Base-by-base conservation (phyloP, 2,329 filamentous ascomycete species). In the Trichoderma harzianum region DNA sequence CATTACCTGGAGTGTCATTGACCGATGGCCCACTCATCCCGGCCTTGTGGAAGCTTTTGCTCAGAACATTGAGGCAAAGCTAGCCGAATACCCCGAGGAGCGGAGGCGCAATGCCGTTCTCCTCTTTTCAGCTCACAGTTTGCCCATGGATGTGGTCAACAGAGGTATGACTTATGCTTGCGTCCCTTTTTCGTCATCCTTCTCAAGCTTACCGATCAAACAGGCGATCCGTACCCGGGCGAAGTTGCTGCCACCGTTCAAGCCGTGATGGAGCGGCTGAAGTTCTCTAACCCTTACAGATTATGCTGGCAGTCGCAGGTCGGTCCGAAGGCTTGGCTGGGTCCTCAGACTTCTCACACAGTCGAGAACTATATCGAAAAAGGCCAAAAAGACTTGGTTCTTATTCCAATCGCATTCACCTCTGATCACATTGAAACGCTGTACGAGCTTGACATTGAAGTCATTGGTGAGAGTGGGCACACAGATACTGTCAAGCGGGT, bases 401-500 rank as follows among this genome's bases (percentile, higher is more conserved):
- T 99, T 7, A 94, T 99, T 70, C 96, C 96, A 0, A 97, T 99
- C 75, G 96, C 96, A 7, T 99, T 99, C 80, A 99, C 96, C 0
- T 97, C 93, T n/a, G 96, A 99, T 78, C 96, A 99, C 80, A 99
- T 99, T 76, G 96, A 99, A 84, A 99, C 96, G 0, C 86, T 99
- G 1, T 98, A 92, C 80, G 96, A 99, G 82, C 85, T 99, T 67
- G 96, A 99, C 80, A 87, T 93, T 77, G 96, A 99, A 82, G 94
- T 99, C 51, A 98, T 99, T 78, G 92, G 93, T 72, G 95, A 97
- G 81, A 93, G 89, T 1, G 90, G 92, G 16, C 89, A 93, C 77
- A 83, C 89, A 0, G 94, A 95, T 36, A 92, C 90, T 0, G 90
- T 99, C 74, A 97, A 97, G 86, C 89, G 96, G 71, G 93, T 92